Conservation (phyloP, 129 eudicot species). For the Heracleum sosnowskyi region DNA sequence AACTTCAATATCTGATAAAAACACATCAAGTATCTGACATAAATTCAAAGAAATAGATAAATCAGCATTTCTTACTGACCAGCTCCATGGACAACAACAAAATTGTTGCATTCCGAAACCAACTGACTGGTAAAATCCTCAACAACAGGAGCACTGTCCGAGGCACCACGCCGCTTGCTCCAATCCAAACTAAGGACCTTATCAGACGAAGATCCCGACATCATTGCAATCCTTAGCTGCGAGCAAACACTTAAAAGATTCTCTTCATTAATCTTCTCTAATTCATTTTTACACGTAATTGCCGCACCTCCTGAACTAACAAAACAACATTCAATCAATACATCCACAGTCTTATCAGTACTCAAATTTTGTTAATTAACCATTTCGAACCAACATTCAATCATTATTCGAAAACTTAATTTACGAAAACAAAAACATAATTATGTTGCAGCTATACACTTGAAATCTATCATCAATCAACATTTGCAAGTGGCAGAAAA, state of each 20-base stretch:
- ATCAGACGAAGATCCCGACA: slow-evolving; percentile 28
- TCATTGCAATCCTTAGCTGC: slow-evolving; percentile 66
- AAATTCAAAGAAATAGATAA: neutral
- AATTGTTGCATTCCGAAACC: slow-evolving; percentile 32
- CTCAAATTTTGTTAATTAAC: neutral
- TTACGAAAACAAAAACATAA: neutral
- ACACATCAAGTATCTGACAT: neutral
- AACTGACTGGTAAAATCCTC: slow-evolving; percentile 38
- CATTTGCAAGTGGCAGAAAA: neutral
- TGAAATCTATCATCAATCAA: neutral
- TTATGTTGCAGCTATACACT: neutral
- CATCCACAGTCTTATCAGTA: neutral
- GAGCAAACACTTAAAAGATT: slow-evolving; percentile 54
- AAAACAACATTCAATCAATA: neutral
- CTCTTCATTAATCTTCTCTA: slow-evolving; percentile 74
- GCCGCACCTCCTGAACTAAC: slow-evolving; percentile 80
- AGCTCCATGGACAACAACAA: slow-evolving; percentile 94
- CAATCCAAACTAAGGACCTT: slow-evolving; percentile 77
- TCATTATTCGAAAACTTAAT: neutral
- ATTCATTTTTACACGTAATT: slow-evolving; percentile 81
- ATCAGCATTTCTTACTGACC: slow-evolving; percentile 34
- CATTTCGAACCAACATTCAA: neutral
- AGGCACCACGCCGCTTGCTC: slow-evolving; percentile 66
- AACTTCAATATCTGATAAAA: neutral
- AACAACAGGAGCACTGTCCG: slow-evolving; percentile 25